Base-by-base conservation (phyloP, 2,329 filamentous ascomycete species). In the Colletotrichum godetiae region DNA sequence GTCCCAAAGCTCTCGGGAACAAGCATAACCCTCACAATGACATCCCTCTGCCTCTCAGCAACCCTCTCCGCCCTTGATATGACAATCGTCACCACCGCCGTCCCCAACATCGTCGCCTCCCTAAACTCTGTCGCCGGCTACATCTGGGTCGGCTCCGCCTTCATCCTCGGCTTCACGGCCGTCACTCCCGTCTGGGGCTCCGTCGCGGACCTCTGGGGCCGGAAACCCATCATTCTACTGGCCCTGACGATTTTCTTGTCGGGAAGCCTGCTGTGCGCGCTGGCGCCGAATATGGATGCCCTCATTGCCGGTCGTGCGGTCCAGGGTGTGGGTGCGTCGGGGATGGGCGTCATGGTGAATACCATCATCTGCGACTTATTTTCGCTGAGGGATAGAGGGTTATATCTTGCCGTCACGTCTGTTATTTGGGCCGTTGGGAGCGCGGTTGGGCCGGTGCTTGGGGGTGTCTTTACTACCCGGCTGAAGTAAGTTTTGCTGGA, bases 241-340 rank as follows among this genome's bases (percentile, higher is more conserved):
- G 81, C 82, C 3, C 77, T 85, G 60, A 67, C 79, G 2, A 75
- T 86, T 11, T 86, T 87, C 67, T 86, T 86, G 79, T 79, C 87
- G 27, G 89, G 88, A 2, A 89, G 87, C 46, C 79, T 90, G 35
- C 77, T 90, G 1, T 90, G 88, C 75, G 89, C 85, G 42, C 79
- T 89, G 4, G 86, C 86, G 61, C 80, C 79, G 56, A 85, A 71
- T 52, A 77, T 78, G 27, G 68, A 69, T 1, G 82, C 85, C 66
- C 78, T 91, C n/a, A 84, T 87, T 65, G 73, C 80, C 12, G 80
- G 80, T 19, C 80, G 80, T 8, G 79, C 82, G 2, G 78, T 85
- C 27, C 85, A 88, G 76, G 86, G 86, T 10, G 79, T 87, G 1
- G 86, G 86, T 8, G 85, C 82, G 11, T 86, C 85, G 1, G 86